Evolutionary conservation across 805 yeast species (phyloP).

Genomic region (Kodamaea kaohsiungensis): DNA sequence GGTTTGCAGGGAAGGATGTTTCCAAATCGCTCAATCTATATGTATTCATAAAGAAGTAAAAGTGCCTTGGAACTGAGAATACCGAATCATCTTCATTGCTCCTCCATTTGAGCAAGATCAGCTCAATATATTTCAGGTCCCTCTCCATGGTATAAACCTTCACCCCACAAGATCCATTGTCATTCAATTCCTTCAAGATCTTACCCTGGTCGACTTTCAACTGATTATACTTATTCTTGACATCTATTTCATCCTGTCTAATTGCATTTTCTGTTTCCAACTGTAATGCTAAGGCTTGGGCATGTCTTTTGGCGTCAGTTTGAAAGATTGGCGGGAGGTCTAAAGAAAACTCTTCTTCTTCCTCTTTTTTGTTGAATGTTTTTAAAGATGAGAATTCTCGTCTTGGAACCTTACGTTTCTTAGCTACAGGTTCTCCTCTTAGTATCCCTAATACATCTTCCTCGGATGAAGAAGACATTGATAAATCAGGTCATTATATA

Average conservation of each 20-base stretch:
- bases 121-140: constrained; percentile 23
- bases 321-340: constrained; percentile 31
- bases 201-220: constrained; percentile 15
- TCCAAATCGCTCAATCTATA: constrained; percentile 1
- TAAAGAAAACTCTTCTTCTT: constrained; percentile 20
- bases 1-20: background rate
- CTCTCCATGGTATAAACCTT: constrained; percentile 18
- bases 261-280: constrained; percentile 18
- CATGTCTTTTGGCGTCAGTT: constrained; percentile 28
- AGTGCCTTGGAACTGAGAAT: constrained; percentile 20
- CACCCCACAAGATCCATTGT: constrained; percentile 27
- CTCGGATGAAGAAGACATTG: constrained; percentile 8
- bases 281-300: constrained; percentile 21
- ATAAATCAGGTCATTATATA: background rate
- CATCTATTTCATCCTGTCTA: constrained; percentile 12
- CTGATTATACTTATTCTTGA: constrained; percentile 10
- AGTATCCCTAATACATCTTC: constrained; percentile 3
- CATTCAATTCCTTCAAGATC: constrained; percentile 31
- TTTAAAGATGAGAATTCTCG: background rate
- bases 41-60: constrained; percentile 20
- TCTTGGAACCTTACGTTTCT: background rate
- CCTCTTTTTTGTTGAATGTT: background rate
- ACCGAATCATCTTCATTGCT: constrained; percentile 11
- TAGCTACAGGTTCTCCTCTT: background rate
- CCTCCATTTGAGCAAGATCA: constrained; percentile 14